These are phyloP conservation scores for Nemania bipapillata DNA, from an alignment of 2,329 filamentous ascomycete genomes.

Conservation along the genomic window DNA sequence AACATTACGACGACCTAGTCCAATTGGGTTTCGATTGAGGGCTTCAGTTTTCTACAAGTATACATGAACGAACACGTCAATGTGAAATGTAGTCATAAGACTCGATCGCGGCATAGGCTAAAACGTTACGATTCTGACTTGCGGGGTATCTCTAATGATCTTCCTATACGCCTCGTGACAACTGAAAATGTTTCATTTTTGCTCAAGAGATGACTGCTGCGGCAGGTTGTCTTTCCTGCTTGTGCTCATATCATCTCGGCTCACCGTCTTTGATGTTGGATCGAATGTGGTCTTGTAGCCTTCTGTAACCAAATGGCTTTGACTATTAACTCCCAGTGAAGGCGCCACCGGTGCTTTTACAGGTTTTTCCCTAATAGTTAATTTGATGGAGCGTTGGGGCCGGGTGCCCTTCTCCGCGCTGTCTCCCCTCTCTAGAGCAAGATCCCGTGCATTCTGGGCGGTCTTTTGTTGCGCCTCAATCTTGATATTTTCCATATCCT, in stretches of 20 bases:
- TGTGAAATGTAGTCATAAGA: not conserved
- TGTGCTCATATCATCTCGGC: constrained; percentile 36
- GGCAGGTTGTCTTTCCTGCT: not conserved
- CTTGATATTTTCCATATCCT: constrained; percentile 34
- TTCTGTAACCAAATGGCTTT: constrained; percentile 61
- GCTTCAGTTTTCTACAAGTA: not conserved
- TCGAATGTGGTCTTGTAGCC: constrained; percentile 61
- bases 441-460: constrained; percentile 45
- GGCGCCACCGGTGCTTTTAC: constrained; percentile 56
- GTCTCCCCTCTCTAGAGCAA: constrained; percentile 51
- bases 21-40: not conserved
- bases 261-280: constrained; percentile 41
- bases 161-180: constrained; percentile 36
- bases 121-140: constrained; percentile 2
- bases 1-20: constrained; percentile 1
- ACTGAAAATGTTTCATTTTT: constrained; percentile 15
- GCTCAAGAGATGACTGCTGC: constrained; percentile 7
- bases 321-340: constrained; percentile 50
- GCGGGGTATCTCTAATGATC: constrained; percentile 40
- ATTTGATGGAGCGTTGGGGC: constrained; percentile 56
- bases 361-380: constrained; percentile 65
- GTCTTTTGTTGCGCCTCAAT: constrained; percentile 41
- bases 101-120: not conserved
- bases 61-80: not conserved
- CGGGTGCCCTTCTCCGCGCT: constrained; percentile 44